phyloP scores from a whole-genome alignment of 2,329 filamentous ascomycete genomes.

The Zasmidium cellare region DNA sequence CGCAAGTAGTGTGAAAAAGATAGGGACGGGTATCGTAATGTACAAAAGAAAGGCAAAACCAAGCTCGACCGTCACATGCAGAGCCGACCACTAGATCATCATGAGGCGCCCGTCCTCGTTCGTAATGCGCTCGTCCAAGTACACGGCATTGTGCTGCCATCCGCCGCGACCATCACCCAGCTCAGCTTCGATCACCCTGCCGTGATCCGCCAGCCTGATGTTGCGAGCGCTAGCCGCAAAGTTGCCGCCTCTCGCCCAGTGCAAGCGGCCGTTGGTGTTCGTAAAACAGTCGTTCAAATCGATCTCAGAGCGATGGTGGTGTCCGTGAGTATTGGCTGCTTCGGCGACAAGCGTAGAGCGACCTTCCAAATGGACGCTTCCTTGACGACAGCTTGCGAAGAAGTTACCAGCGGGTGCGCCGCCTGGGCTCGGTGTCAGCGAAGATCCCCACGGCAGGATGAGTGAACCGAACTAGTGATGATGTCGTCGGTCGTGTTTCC shows the following conservation, averaged over 20 bases:
- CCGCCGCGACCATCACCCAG: constrained; percentile 37
- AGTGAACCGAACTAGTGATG: constrained; percentile 7
- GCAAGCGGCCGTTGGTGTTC: constrained; percentile 39
- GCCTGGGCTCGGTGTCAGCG: constrained; percentile 1
- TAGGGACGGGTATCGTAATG: background rate
- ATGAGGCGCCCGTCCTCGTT: constrained; percentile 40
- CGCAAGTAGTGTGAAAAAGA: background rate
- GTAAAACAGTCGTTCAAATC: constrained; percentile 40
- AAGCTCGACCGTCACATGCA: background rate
- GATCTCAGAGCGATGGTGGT: constrained; percentile 34
- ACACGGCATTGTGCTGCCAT: constrained; percentile 33
- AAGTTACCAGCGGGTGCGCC: constrained; percentile 39
- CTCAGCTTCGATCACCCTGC: constrained; percentile 37
- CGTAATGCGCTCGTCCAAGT: constrained; percentile 41
- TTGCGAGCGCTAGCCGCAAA: constrained; percentile 37
- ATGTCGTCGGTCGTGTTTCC: too few relatives aligned
- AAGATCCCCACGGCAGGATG: background rate
- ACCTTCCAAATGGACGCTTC: constrained; percentile 37
- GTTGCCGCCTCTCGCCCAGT: constrained; percentile 39
- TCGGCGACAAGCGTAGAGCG: constrained; percentile 39
- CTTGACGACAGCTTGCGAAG: constrained; percentile 29
- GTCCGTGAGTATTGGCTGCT: constrained; percentile 35
- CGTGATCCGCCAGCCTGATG: constrained; percentile 34
- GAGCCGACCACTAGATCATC: constrained; percentile 22
- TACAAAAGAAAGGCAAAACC: background rate